Evolutionary conservation across 306 rosid genomes (phyloP), one percentile per base, ranked within the genome.

Genomic region (Dryas drummondii): DNA sequence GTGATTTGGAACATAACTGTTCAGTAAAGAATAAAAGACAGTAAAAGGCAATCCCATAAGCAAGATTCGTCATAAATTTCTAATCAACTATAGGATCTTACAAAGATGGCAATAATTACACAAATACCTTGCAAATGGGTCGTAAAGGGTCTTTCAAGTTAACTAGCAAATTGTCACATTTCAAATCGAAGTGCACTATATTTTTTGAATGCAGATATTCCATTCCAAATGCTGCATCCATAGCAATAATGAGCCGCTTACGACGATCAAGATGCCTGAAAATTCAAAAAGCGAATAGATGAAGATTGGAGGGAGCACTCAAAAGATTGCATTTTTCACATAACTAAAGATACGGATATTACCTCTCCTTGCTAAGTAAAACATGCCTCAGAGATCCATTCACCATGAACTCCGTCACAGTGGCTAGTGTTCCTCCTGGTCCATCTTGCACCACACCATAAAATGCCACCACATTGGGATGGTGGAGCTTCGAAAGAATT

Each of bases 211-310:
- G 97, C 86, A 93, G 75, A 79, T 93, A 93, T 74, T 93, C 98
- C 98, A 93, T 93, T 80, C 98, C 98, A 83, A 93, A 90, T 55
- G 98, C 96, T 50, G 96, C 98, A 79, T 93, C 98, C 96, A 90
- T 93, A 49, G 98, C 96, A 84, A 93, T 93, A 64, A 93, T 87
- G 80, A 93, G 85, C 68, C 91, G 81, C 87, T 90, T 93, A 57
- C 98, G 94, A 75, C 90, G 91, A 82, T 93, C 98, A 59, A 93
- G 90, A 80, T 82, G 76, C 91, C 96, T 93, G 80, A 65, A 81
- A 32, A 70, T 53, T 53, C 68, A 71, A 62, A 48, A 70, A 76
- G 76, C 47, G 68, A 58, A 65, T 48, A 64, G 53, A 66, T 55
- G 52, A 69, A 58, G n/a, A 54, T 40, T 71, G 81, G 8, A 63